phyloP scores from a whole-genome alignment of 805 yeast species.

The Metschnikowia similis region DNA sequence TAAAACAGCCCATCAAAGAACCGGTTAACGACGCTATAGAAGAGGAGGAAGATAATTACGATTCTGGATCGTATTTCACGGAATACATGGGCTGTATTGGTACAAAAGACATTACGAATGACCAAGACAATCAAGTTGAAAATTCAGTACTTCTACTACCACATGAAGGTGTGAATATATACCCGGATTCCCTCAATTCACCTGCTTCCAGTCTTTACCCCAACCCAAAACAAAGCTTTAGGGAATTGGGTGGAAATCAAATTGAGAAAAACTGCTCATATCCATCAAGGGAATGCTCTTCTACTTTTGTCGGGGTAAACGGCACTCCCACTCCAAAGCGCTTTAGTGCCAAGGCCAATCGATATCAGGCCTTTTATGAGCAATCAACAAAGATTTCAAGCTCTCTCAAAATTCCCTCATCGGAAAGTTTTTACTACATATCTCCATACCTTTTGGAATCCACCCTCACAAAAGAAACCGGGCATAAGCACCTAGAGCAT shows the following conservation, averaged over 20 bases:
- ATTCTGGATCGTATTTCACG: not conserved
- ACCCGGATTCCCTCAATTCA: conserved; percentile 28
- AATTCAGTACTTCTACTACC: not conserved
- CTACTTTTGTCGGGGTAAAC: conserved; percentile 5
- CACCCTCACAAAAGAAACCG: not conserved
- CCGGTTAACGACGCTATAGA: conserved; percentile 15
- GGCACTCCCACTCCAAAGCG: conserved; percentile 23
- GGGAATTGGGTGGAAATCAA: conserved; percentile 6
- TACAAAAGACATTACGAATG: not conserved
- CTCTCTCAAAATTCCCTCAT: conserved; percentile 36
- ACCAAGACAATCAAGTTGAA: not conserved
- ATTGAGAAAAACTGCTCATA: conserved; percentile 33
- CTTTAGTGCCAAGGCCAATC: conserved; percentile 41
- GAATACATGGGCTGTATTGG: not conserved
- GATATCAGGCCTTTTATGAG: conserved; percentile 47
- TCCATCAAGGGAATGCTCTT: conserved; percentile 28
- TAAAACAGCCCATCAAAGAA: conserved; percentile 31
- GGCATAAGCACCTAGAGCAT: conserved; percentile 14
- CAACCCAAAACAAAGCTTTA: not conserved
- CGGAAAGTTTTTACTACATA: conserved; percentile 25
- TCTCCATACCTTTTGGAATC: not conserved
- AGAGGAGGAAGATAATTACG: conserved; percentile 23
- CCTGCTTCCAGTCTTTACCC: conserved; percentile 29
- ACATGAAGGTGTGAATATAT: not conserved
- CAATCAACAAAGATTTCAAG: conserved; percentile 40